Evolutionary conservation across 2,329 filamentous ascomycete species (phyloP), one percentile per base, ranked within the genome.

Genomic region (Arthrobotrys sphaeroides): DNA sequence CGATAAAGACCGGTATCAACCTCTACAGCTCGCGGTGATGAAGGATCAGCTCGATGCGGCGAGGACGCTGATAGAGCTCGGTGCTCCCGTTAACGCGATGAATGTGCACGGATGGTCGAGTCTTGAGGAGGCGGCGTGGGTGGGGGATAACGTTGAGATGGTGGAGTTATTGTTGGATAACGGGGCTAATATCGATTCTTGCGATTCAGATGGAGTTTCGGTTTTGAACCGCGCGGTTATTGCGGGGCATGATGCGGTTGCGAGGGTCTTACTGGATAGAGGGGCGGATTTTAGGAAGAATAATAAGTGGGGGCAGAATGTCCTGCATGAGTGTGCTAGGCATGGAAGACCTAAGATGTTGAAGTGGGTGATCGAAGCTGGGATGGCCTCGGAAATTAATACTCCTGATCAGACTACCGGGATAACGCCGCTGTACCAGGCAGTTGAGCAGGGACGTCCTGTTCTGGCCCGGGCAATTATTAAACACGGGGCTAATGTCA

Each of bases 81-180:
- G 67, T 20, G 67, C 67, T 20, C 22, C 43, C n/a, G 38, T 64
- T 20, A 72, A 64, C 40, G 45, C 57, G 18, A 72, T 47, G 26
- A 55, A 72, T 49, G n/a, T 64, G 1, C 24, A 59, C 16, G 67
- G 67, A 5, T 64, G 57, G 57, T 72, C 67, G n/a, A 72, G 57
- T 40, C 67, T 72, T 26, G 33, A 45, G 12, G 57, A 64, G 24
- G 57, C 67, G 33, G 45, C 59, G 3, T 22, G 31, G 20, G 57
- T 22, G 6, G 28, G 13, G 3, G 67, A 72, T 45, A 64, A 57
- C 22, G 45, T 64, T 22, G 57, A 72, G 12, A 64, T 72, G 57
- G 38, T 64, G 13, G 33, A 16, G 28, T 22, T 72, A 4, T 22
- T 72, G n/a, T 13, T 72, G 7, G 67, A 72, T 24, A 20, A 72